phyloP scores from a whole-genome alignment of 163 green algal genomes.

The Volvox carteri region DNA sequence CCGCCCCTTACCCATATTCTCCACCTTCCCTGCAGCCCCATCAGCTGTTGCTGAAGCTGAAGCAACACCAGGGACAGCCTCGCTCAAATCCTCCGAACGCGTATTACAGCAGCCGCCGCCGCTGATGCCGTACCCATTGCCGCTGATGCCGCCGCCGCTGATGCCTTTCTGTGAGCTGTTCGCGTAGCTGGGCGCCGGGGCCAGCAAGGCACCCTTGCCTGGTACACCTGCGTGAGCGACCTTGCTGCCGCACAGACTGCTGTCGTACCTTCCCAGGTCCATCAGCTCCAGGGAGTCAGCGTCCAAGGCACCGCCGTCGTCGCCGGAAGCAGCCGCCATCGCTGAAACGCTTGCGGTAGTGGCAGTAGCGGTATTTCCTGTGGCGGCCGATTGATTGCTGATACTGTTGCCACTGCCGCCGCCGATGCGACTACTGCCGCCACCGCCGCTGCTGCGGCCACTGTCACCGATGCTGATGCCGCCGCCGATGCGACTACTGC shows the following conservation, averaged over 20 bases:
- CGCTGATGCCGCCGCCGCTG: background rate
- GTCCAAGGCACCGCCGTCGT: background rate
- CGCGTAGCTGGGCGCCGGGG: background rate
- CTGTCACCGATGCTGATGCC: too few species aligned
- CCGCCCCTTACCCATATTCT: too few species aligned
- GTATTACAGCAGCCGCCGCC: too few species aligned
- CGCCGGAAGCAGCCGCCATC: background rate
- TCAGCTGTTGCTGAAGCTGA: too few species aligned
- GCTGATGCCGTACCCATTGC: too few species aligned
- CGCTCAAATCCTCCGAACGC: too few species aligned
- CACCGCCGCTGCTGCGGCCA: background rate
- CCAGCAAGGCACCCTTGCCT: background rate
- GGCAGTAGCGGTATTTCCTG: background rate
- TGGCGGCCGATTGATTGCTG: background rate
- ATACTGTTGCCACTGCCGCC: background rate
- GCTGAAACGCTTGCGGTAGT: background rate
- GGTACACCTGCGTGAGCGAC: background rate
- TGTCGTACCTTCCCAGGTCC: background rate
- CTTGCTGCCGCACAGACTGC: constrained; percentile 10
- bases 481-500: too few species aligned
- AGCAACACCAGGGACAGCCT: too few species aligned
- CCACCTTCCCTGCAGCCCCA: too few species aligned
- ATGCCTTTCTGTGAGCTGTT: background rate
- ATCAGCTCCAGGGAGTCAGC: background rate
- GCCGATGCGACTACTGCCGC: background rate